Base-by-base conservation (phyloP, 768 basidiomycete species). In the Fomitopsis serialis region DNA sequence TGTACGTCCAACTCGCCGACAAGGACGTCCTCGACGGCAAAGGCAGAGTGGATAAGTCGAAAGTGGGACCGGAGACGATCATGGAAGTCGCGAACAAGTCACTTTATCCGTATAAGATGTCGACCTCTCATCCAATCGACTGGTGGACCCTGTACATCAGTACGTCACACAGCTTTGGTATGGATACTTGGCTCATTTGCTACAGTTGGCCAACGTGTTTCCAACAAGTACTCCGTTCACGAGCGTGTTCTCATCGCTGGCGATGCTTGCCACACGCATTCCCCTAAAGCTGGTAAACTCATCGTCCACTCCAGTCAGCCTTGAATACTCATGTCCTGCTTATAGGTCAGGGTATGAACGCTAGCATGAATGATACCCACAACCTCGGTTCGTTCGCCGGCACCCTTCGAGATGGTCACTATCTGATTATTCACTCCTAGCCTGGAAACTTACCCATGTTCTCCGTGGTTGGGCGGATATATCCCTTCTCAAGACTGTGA, bases 161-260 rank as follows among this genome's bases (percentile, higher is more conserved):
- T 77, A 52, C 53, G 73, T 58, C 1, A 23, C 12, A 21, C 42
- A n/a, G 27, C 22, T 65, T 1, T 64, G 7, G 9, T 15, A 36
- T 19, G 7, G 46, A 48, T 27, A 19, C 7, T 48, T 15, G 11
- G 24, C 19, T 48, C 3, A 51, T 22, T 42, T n/a, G 27, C 23
- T 29, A 66, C 32, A 79, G 80, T 82, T 46, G 79, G 79, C 1
- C 80, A 83, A 60, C 73, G 81, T 7, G 75, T 82, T 8, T 79
- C 80, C 12, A 73, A 77, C 24, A 67, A 66, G 17, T 83, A 75
- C 62, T 74, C 75, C 2, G 59, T 71, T 0, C 57, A 73, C 40
- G 65, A 80, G 24, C 76, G 81, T 6, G 70, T 81, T 2, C 79
- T 82, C 57, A 81, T 82, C 48, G 81, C 76, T 0, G 80, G 81